Evolutionary conservation across 2,329 filamentous ascomycete species (phyloP), one percentile per base, ranked within the genome.

Genomic region (Epichloe coenophiala): DNA sequence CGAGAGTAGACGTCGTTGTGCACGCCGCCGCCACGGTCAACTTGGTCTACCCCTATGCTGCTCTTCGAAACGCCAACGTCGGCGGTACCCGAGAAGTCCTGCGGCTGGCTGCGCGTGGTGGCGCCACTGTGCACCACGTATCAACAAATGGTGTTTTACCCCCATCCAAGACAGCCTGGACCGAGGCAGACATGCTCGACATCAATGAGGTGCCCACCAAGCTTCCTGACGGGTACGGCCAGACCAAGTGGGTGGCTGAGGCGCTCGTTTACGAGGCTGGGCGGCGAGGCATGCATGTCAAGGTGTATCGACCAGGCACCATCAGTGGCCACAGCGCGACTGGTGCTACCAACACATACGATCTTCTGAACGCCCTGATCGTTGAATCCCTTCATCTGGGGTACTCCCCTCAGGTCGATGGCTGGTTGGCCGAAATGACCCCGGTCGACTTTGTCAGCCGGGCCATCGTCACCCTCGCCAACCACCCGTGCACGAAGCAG

Each of bases 341-440:
- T 1, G 86, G 86, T 45, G 81, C 86, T 5, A 83, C 84, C 1
- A 91, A 91, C 58, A 80, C 84, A 0, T 90, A 82, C 70, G 86
- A 91, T 72, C 68, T 91, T 19, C 70, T 91, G 44, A 87, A 83
- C 48, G 86, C 86, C 0, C 64, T 91, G 51, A 75, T 90, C 27
- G 83, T 89, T 1, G 86, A 90, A 62, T 89, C 86, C 0, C 73
- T 90, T 38, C 80, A 84, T 48, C 72, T 90, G 3, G 85, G 85
- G 5, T 77, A 78, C 56, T 78, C 78, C 1, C 86, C 86, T 0
- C 75, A 86, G 49, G 80, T 89, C 4, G 74, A 83, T 47, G 81
- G 81, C 41, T 91, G 86, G 86, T 78, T 82, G 47, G 78, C 84
- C 1, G 86, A 91, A 67, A 90, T 90, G 86, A 89, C 86, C 0